These are phyloP conservation scores for Stereum hirsutum DNA, from an alignment of 1,284 basidiomycete species.

Conservation along the genomic window DNA sequence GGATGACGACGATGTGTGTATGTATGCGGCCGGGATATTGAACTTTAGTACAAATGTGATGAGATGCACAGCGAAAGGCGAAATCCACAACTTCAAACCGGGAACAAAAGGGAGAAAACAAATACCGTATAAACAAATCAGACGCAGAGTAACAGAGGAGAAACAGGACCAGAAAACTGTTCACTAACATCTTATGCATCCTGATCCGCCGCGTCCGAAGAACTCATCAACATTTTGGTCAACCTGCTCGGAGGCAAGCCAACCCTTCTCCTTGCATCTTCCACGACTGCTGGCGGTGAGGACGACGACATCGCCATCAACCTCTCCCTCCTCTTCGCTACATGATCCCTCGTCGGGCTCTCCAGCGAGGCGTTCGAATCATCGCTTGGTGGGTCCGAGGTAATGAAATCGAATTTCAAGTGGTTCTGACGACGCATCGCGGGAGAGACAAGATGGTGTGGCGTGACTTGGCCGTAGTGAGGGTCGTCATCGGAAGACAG, in stretches of 20 bases:
- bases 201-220: neutral
- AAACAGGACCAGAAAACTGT: no score
- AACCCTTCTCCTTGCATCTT: neutral
- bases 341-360: conserved; percentile 27
- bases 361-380: conserved; percentile 28
- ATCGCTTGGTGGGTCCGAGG: conserved; percentile 31
- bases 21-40: no score
- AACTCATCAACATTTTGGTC: neutral
- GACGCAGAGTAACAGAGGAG: neutral
- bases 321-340: neutral
- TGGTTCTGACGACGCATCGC: conserved; percentile 30
- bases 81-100: no score
- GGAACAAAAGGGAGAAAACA: no score
- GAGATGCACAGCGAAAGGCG: neutral
- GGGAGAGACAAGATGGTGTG: conserved; percentile 56
- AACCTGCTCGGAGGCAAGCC: neutral
- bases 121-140: no score
- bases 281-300: neutral
- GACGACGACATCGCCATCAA: neutral
- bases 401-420: conserved; percentile 7
- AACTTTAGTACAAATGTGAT: no score
- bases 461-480: conserved; percentile 55
- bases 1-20: no score
- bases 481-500: conserved; percentile 51
- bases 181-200: no score